Percentiles rank a stretch among this genome's conserved stretches.
Conservation (phyloP, 2,329 filamentous ascomycete genomes). For the Acrodontium crateriforme region DNA sequence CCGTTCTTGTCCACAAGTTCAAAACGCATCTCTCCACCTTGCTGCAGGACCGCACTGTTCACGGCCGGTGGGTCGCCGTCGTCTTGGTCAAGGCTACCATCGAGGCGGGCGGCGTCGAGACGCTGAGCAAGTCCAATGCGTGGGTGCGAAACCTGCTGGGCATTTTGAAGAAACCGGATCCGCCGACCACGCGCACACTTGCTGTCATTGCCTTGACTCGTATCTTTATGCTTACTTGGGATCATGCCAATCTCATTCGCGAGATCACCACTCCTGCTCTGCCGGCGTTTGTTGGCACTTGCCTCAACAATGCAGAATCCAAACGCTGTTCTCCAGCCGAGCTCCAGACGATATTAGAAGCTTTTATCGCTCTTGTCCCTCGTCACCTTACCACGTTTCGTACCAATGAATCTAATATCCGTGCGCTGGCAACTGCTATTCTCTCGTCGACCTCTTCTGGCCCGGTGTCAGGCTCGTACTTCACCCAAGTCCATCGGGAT, state of each 20-base stretch:
- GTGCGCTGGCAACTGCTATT: slow-evolving; percentile 10
- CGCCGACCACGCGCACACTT: slow-evolving; percentile 59
- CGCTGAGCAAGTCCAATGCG: slow-evolving; percentile 54
- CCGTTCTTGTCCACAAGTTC: slow-evolving; percentile 66
- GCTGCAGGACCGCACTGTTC: slow-evolving; percentile 58
- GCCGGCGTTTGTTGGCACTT: slow-evolving; percentile 58
- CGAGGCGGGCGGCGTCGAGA: slow-evolving; percentile 74
- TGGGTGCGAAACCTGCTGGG: slow-evolving; percentile 69
- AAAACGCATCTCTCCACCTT: slow-evolving; percentile 66
- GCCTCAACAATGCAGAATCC: slow-evolving; percentile 47
- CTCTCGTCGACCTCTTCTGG: slow-evolving; percentile 30
- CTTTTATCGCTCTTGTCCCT: slow-evolving; percentile 59
- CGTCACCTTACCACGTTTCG: slow-evolving; percentile 73
- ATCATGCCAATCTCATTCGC: slow-evolving; percentile 67
- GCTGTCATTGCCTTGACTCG: slow-evolving; percentile 64
- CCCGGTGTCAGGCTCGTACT: slow-evolving; percentile 4
- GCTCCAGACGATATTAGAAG: slow-evolving; percentile 54
- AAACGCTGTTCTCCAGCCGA: slow-evolving; percentile 19
- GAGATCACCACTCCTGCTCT: slow-evolving; percentile 80
- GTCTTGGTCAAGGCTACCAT: slow-evolving; percentile 67
- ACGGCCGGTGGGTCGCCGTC: slow-evolving; percentile 65
- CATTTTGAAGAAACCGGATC: slow-evolving; percentile 69
- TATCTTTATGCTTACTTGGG: slow-evolving; percentile 71
- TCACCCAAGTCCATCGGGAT: slow-evolving; percentile 15
- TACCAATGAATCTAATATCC: slow-evolving; percentile 55